These are phyloP conservation scores for Piper longum DNA, from an alignment of 164 flowering plant genomes.

Conservation along the genomic window DNA sequence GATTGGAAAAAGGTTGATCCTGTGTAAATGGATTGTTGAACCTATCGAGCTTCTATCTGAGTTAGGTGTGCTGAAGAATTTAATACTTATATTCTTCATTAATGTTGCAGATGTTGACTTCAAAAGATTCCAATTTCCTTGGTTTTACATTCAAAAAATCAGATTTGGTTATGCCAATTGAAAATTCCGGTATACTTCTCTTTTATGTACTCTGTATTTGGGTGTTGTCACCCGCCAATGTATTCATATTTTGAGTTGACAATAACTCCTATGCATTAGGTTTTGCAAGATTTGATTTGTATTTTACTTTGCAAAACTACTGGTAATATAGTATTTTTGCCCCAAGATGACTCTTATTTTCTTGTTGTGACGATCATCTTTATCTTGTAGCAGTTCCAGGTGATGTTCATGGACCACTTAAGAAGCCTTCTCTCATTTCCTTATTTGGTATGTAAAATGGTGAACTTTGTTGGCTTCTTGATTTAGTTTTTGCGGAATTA, in stretches of 20 bases:
- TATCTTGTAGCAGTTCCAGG: conserved; percentile 34
- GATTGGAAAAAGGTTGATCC: no score
- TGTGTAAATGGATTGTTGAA: no score
- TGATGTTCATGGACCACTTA: conserved; percentile 32
- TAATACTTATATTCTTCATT: conserved; percentile 1
- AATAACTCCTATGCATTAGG: no score
- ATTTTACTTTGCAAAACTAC: no score
- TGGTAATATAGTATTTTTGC: no score
- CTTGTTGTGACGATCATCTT: background rate
- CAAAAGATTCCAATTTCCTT: conserved; percentile 74
- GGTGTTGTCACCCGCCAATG: no score
- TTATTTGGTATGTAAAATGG: conserved; percentile 46
- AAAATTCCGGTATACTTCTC: conserved; percentile 41
- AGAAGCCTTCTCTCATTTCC: conserved; percentile 48
- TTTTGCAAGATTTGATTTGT: no score
- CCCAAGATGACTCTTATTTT: no score
- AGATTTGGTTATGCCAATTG: conserved; percentile 47
- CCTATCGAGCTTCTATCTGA: no score
- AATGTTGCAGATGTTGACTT: conserved; percentile 71
- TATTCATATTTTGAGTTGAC: no score
- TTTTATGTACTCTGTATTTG: background rate
- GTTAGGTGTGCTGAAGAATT: no score
- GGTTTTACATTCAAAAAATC: conserved; percentile 85
- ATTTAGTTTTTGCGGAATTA: background rate
- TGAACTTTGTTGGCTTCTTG: conserved; percentile 2